Evolutionary conservation across 1,284 basidiomycete species (phyloP).

Genomic region (Sporisorium sorghi): DNA sequence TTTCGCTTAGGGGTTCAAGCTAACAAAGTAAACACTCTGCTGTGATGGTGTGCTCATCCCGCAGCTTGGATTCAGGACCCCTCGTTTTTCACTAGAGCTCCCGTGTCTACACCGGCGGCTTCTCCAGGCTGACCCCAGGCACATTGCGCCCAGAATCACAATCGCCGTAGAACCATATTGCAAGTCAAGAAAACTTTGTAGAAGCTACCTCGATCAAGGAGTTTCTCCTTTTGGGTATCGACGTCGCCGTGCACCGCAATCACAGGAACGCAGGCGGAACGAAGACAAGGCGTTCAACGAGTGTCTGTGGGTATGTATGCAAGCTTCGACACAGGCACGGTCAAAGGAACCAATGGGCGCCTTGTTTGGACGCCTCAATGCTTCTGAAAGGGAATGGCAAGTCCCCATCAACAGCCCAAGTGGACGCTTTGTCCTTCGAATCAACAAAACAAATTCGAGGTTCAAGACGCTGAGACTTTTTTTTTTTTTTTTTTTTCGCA

Average conservation of each 20-base stretch:
- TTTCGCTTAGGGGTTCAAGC: neutral
- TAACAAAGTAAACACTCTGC: neutral
- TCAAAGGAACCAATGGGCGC: neutral
- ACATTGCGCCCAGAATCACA: neutral
- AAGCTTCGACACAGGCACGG: neutral
- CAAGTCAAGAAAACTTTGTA: constrained; percentile 4
- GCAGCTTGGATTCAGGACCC: neutral
- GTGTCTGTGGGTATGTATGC: neutral
- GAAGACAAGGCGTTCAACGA: constrained; percentile 1
- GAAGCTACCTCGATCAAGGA: constrained; percentile 4
- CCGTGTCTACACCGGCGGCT: constrained; percentile 9
- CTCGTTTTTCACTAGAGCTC: constrained; percentile 2
- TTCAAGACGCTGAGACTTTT: constrained; percentile 10
- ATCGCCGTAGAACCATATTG: neutral
- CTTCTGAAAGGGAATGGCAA: neutral
- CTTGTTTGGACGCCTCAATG: constrained; percentile 1
- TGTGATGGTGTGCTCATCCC: neutral
- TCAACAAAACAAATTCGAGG: constrained; percentile 8
- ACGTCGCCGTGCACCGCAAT: neutral
- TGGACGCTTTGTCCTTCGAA: neutral
- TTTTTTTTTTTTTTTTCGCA: neutral
- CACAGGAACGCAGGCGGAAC: too few relatives aligned
- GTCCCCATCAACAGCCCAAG: neutral
- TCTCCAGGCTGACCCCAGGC: neutral
- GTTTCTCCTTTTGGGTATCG: constrained; percentile 4